Percentiles rank a stretch among this genome's conserved stretches.
phyloP scores from a whole-genome alignment of 2,329 filamentous ascomycete genomes.

The Colletotrichum incanum region DNA sequence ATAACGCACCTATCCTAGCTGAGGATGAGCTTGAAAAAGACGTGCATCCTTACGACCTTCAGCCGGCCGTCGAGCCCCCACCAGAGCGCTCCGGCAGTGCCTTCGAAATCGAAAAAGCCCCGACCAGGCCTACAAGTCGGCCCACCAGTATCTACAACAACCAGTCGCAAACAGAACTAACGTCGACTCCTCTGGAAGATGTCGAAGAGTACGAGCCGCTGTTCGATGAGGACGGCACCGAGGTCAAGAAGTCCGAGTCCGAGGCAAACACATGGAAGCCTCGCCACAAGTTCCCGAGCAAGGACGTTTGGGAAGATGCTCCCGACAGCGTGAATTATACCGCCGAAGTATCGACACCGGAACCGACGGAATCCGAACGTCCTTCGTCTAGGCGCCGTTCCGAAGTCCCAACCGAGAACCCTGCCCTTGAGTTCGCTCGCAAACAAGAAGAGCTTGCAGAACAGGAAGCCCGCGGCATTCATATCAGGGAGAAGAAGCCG shows the following conservation, averaged over 20 bases:
- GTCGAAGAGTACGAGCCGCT: constrained; percentile 96
- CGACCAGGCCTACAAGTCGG: constrained; percentile 76
- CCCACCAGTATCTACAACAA: constrained; percentile 75
- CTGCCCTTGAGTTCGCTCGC: constrained; percentile 76
- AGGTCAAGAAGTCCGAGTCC: constrained; percentile 55
- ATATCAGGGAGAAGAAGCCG: constrained; percentile 65
- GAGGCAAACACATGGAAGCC: constrained; percentile 65
- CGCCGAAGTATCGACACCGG: constrained; percentile 88
- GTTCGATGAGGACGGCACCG: constrained; percentile 82
- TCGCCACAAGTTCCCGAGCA: constrained; percentile 87
- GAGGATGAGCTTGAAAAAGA: constrained; percentile 88
- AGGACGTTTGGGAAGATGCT: constrained; percentile 97
- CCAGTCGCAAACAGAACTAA: constrained; percentile 67
- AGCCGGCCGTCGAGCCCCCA: constrained; percentile 86
- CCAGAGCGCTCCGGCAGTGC: constrained; percentile 75
- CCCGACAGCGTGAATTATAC: constrained; percentile 86
- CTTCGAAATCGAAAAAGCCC: constrained; percentile 69
- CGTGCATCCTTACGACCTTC: constrained; percentile 76
- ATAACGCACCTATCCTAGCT: constrained; percentile 87
- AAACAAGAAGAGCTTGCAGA: constrained; percentile 77
- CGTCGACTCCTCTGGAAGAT: constrained; percentile 83
- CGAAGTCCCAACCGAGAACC: constrained; percentile 59
- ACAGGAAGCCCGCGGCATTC: constrained; percentile 62
- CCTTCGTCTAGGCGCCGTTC: constrained; percentile 50
- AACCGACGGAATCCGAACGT: constrained; percentile 60